Conservation (phyloP, 169 alveolate genomes). For the Plasmodium yoelii region DNA sequence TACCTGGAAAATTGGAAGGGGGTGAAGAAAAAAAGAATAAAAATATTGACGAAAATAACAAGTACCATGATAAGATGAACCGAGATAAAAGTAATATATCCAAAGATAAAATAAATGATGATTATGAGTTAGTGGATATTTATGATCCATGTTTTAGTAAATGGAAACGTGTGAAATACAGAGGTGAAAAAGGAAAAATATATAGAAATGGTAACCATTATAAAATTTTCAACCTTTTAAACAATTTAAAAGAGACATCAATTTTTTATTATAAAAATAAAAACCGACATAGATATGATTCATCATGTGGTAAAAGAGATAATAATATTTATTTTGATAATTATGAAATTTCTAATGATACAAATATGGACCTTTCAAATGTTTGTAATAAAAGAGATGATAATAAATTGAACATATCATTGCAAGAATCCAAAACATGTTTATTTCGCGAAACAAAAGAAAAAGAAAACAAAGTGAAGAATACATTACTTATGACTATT, state of each 20-base stretch:
- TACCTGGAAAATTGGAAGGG: background rate
- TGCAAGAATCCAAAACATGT: too few relatives aligned
- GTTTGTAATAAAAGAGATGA: too few relatives aligned
- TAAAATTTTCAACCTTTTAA: constrained; percentile 8
- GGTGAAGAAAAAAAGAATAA: background rate
- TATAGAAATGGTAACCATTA: constrained; percentile 1
- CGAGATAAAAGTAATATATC: background rate
- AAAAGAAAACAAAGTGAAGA: too few relatives aligned
- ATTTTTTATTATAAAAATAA: background rate
- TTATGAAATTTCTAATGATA: background rate
- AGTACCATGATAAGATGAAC: background rate
- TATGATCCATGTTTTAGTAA: constrained; percentile 23
- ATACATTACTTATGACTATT: too few relatives aligned
- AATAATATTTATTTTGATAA: background rate
- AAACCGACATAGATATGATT: too few relatives aligned
- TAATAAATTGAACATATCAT: too few relatives aligned
- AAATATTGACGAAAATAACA: background rate
- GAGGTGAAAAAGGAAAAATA: constrained; percentile 8
- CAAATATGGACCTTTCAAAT: too few relatives aligned
- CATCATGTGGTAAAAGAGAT: background rate
- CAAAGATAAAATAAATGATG: background rate
- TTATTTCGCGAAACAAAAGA: too few relatives aligned
- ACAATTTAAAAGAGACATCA: constrained; percentile 4
- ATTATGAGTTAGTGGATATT: background rate
- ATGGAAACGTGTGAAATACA: constrained; percentile 16